A percentile compares a stretch with the other conserved stretches of the same genome.
Evolutionary conservation across 169 alveolate genomes (phyloP).

Genomic region (Eimeria sp.): DNA sequence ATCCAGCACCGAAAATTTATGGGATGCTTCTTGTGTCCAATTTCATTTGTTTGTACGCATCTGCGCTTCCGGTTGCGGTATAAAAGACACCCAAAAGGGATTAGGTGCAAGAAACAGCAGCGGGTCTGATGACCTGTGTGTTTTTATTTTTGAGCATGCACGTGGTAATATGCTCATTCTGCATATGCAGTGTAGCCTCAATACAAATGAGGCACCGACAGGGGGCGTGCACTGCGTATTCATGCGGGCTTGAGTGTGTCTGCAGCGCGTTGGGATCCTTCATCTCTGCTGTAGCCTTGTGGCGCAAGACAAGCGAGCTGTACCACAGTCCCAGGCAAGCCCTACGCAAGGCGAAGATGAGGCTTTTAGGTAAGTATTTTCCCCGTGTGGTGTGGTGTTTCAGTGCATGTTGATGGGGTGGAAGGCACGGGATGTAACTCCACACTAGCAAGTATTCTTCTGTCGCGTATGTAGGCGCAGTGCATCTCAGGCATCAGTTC

Average conservation of each 20-base stretch:
- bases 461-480: too few species aligned
- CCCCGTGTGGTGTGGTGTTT: neutral
- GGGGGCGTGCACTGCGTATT: neutral
- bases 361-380: neutral
- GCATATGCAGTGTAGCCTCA: neutral
- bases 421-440: neutral
- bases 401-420: neutral
- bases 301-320: constrained; percentile 71
- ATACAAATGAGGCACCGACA: neutral
- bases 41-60: too few species aligned
- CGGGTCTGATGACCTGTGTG: neutral
- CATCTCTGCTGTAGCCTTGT: neutral
- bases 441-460: neutral
- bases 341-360: constrained; percentile 58
- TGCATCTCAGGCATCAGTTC: too few species aligned
- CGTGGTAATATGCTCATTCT: neutral
- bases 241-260: neutral
- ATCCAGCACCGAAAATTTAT: neutral
- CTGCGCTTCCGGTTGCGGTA: neutral
- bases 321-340: constrained; percentile 65
- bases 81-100: neutral
- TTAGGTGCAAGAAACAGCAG: neutral
- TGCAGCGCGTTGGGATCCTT: constrained; percentile 34
- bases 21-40: neutral
- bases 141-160: neutral